Evolutionary conservation across 1,284 basidiomycete species (phyloP).

Genomic region (Sporisorium reilianum): DNA sequence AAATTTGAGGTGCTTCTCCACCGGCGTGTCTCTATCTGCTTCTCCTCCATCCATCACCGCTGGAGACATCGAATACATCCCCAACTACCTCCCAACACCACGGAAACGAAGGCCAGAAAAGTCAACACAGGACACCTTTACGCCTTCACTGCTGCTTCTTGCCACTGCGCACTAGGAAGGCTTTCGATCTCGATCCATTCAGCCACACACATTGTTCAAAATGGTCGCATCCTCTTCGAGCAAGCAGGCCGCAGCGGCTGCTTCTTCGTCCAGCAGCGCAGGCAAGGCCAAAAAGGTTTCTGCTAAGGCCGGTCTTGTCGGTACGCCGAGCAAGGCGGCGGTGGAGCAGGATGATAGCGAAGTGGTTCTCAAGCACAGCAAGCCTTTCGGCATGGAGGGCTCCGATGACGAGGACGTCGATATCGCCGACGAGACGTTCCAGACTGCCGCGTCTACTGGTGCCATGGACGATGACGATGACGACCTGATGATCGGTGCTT

Average conservation of each 20-base stretch:
- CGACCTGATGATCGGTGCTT: constrained; percentile 47
- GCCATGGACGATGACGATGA: constrained; percentile 44
- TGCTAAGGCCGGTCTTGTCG: constrained; percentile 26
- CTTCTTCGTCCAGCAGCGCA: constrained; percentile 9
- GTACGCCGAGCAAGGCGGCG: constrained; percentile 4
- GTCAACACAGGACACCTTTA: not conserved
- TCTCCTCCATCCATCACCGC: constrained; percentile 3
- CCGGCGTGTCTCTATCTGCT: too few species aligned
- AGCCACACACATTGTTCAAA: not conserved
- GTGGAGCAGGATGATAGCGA: constrained; percentile 5
- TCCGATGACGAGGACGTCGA: constrained; percentile 47
- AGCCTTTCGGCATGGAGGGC: constrained; percentile 47
- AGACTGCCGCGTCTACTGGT: constrained; percentile 10
- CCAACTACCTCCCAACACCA: not conserved
- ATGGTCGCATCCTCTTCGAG: constrained; percentile 38
- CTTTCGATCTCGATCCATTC: not conserved
- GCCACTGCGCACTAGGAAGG: not conserved
- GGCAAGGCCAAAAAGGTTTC: constrained; percentile 21
- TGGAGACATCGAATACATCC: not conserved
- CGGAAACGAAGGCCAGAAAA: not conserved
- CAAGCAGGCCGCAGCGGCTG: constrained; percentile 22
- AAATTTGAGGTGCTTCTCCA: constrained; percentile 2
- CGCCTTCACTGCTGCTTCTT: not conserved
- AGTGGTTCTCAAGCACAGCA: constrained; percentile 37
- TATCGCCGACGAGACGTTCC: constrained; percentile 34